Evolutionary conservation across 2,329 filamentous ascomycete genomes (phyloP), one percentile per base, ranked within the genome.

Genomic region (Fusarium napiforme): DNA sequence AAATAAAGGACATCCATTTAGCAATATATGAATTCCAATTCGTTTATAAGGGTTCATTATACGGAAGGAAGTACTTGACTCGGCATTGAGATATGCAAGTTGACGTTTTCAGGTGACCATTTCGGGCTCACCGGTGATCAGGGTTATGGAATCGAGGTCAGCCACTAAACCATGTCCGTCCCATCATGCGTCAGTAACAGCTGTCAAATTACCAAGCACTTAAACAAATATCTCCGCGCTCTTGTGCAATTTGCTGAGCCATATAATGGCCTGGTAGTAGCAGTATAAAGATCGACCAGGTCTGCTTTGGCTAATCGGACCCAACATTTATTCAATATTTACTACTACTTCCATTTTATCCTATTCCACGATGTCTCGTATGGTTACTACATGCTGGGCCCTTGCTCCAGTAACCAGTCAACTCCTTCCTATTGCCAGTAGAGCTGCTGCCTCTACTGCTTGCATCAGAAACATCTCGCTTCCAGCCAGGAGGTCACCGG

Each of bases 131-230:
- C 16, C n/a, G 11, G 28, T 11, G 19, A n/a, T 32, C 21, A 19
- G 21, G n/a, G 39, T 16, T 57, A 34, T 45, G n/a, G 30, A 57
- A 45, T 45, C 53, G 42, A 23, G 28, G 21, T 11, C n/a, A 16
- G 26, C 18, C 39, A 46, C 53, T 43, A 57, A 26, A 11, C 28
- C 28, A 43, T 15, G 21, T 21, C 28, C 53, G 39, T 21, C 26
- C 30, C 28, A 26, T 57, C 39, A 57, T 23, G 39, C 18, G 53
- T 37, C 39, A 34, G 39, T 57, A 46, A 46, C 28, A 16, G 53
- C 28, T 46, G 30, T 57, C 53, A 57, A 46, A 32, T 46, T 46
- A 57, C 39, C n/a, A 57, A 57, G 53, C 53, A 57, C 14, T 34
- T 7, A 10, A 34, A 34, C 6, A 26, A 11, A 46, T n/a, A 57